Evolutionary conservation across 108 stramenopile species (phyloP).

Genomic region (Schizochytrium sp.): DNA sequence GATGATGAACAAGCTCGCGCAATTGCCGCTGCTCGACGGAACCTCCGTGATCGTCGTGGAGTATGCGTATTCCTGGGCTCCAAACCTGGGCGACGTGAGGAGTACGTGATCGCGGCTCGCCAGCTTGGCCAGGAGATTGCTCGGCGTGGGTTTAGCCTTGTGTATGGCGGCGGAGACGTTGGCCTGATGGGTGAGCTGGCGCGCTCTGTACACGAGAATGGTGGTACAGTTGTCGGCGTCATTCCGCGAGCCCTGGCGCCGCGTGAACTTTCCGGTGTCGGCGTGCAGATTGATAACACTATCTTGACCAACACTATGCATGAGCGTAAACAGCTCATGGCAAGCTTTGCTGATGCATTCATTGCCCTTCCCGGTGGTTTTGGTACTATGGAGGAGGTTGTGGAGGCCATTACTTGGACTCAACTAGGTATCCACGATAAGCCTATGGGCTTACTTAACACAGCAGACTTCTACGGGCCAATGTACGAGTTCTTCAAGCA

Average conservation of each 20-base stretch:
- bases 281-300: neutral
- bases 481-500: constrained; percentile 40
- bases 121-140: constrained; percentile 42
- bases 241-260: constrained; percentile 52
- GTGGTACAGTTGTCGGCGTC: constrained; percentile 41
- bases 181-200: constrained; percentile 62
- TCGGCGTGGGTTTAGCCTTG: neutral
- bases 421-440: constrained; percentile 62
- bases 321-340: constrained; percentile 63
- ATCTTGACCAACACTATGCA: constrained; percentile 59
- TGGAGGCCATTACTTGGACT: constrained; percentile 64
- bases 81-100: neutral
- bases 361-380: constrained; percentile 65
- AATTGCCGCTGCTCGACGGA: neutral
- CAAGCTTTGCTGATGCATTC: constrained; percentile 48
- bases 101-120: constrained; percentile 5
- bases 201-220: constrained; percentile 19
- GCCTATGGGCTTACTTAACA: constrained; percentile 63
- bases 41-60: neutral
- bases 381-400: constrained; percentile 60
- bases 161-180: constrained; percentile 63
- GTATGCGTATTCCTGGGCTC: constrained; percentile 59
- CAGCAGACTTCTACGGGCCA: constrained; percentile 59
- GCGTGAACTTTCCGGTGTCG: constrained; percentile 42
- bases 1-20: constrained; percentile 18